Evolutionary conservation across 2,329 filamentous ascomycete genomes (phyloP).

Genomic region (Diaporthe batatas): DNA sequence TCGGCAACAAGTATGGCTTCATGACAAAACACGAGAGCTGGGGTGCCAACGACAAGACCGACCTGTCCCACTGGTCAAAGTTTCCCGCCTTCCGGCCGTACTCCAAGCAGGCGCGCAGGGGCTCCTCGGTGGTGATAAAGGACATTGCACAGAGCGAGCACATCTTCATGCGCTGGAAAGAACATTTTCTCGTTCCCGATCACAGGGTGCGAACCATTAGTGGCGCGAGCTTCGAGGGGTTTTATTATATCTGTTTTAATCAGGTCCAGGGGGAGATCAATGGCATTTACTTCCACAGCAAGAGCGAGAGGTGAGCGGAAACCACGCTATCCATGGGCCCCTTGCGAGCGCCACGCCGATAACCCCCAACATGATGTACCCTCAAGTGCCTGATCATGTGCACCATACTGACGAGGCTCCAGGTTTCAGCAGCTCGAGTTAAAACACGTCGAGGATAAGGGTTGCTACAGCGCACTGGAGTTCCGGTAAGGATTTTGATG

Average conservation of each 20-base stretch:
- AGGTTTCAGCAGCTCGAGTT: conserved; percentile 95
- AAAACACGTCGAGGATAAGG: conserved; percentile 86
- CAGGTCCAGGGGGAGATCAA: conserved; percentile 87
- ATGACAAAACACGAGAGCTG: conserved; percentile 88
- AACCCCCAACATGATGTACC: background rate
- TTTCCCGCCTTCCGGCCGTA: conserved; percentile 90
- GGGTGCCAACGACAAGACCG: conserved; percentile 92
- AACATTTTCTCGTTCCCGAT: conserved; percentile 96
- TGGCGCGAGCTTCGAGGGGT: conserved; percentile 96
- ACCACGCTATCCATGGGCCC: background rate
- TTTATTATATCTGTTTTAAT: conserved; percentile 99
- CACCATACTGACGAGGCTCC: conserved; percentile 33
- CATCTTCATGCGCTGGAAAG: conserved; percentile 99
- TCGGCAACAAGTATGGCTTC: conserved; percentile 95
- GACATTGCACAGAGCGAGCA: conserved; percentile 85
- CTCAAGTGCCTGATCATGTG: background rate
- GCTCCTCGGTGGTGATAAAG: conserved; percentile 69
- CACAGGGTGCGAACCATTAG: conserved; percentile 91
- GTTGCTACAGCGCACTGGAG: conserved; percentile 88
- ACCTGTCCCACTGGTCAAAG: conserved; percentile 92
- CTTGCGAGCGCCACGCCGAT: background rate
- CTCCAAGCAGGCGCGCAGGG: conserved; percentile 68
- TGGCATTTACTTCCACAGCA: conserved; percentile 97
- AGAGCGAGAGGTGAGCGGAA: conserved; percentile 89
- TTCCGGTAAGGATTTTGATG: conserved; percentile 64